phyloP scores from a whole-genome alignment of 768 basidiomycete genomes.

The Mycena chlorophos region DNA sequence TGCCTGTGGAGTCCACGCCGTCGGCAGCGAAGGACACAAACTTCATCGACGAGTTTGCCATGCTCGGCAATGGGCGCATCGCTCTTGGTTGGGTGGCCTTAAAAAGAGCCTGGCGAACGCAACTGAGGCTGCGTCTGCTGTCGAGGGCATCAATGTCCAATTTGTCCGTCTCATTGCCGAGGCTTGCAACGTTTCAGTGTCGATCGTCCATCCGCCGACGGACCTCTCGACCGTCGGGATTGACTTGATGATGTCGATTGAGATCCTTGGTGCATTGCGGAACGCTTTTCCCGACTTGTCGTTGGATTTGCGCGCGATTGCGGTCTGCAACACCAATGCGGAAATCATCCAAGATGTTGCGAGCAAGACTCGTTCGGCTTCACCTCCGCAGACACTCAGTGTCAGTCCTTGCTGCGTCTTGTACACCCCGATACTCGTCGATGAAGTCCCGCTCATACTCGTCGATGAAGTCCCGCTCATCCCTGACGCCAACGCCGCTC shows the following conservation, averaged over 20 bases:
- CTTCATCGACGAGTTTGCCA: constrained; percentile 30
- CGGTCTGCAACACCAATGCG: constrained; percentile 35
- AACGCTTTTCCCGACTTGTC: constrained; percentile 33
- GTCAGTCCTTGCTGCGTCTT: constrained; percentile 22
- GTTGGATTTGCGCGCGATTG: constrained; percentile 33
- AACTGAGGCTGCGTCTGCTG: constrained; percentile 12
- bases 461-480: constrained; percentile 37
- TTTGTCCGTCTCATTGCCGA: constrained; percentile 42
- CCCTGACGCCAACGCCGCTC: constrained; percentile 16
- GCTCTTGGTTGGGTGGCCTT: constrained; percentile 50
- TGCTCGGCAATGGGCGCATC: constrained; percentile 46
- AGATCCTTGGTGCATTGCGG: constrained; percentile 45
- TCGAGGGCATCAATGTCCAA: constrained; percentile 30
- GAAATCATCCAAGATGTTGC: constrained; percentile 36
- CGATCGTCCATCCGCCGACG: constrained; percentile 34
- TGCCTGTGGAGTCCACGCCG: not conserved
- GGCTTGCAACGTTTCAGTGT: constrained; percentile 40
- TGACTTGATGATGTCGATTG: constrained; percentile 66
- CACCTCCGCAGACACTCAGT: constrained; percentile 9
- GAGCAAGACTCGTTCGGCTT: constrained; percentile 11
- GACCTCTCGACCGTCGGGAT: constrained; percentile 58
- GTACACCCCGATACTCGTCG: too few species aligned
- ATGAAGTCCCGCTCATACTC: too few species aligned
- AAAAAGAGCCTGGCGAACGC: constrained; percentile 45
- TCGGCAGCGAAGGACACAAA: not conserved